Evolutionary conservation across 2,329 filamentous ascomycete genomes (phyloP).

Genomic region (Oidium heveae): DNA sequence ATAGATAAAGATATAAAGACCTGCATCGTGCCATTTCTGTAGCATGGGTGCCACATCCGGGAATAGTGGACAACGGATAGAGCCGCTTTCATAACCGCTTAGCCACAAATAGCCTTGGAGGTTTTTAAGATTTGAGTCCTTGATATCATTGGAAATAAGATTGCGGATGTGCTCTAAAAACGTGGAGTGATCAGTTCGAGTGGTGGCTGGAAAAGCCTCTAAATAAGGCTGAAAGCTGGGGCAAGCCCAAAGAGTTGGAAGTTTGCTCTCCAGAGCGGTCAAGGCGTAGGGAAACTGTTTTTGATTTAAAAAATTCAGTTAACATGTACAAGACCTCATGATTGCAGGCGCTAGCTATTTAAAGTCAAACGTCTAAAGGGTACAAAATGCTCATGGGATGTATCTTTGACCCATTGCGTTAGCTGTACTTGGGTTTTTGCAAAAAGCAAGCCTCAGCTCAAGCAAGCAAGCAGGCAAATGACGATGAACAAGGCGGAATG

Average conservation of each 20-base stretch:
- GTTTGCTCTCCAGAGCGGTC: conserved; percentile 33
- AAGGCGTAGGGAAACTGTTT: conserved; percentile 55
- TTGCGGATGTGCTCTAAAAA: conserved; percentile 44
- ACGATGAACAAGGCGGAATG: no score
- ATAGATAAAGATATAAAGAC: conserved; percentile 44
- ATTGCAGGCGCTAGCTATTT: not conserved
- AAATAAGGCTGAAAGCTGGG: conserved; percentile 40
- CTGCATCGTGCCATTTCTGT: conserved; percentile 28
- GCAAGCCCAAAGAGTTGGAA: conserved; percentile 41
- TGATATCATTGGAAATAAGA: conserved; percentile 46
- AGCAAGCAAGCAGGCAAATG: no score
- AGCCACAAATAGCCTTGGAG: conserved; percentile 62
- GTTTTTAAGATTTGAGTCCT: conserved; percentile 51
- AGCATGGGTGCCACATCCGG: conserved; percentile 44
- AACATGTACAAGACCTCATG: not conserved
- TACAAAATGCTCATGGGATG: no score
- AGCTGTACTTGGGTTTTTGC: no score
- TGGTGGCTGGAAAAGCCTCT: conserved; percentile 42
- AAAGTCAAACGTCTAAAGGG: no score
- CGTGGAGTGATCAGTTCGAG: conserved; percentile 28
- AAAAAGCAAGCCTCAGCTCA: no score
- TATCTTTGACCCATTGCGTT: no score
- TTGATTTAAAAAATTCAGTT: not conserved
- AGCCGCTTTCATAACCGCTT: conserved; percentile 43
- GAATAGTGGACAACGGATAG: conserved; percentile 49